Percentiles rank a stretch among this genome's conserved stretches.
These are phyloP conservation scores for Aspergillus vadensis DNA, from an alignment of 2,329 filamentous ascomycete species.

Conservation along the genomic window DNA sequence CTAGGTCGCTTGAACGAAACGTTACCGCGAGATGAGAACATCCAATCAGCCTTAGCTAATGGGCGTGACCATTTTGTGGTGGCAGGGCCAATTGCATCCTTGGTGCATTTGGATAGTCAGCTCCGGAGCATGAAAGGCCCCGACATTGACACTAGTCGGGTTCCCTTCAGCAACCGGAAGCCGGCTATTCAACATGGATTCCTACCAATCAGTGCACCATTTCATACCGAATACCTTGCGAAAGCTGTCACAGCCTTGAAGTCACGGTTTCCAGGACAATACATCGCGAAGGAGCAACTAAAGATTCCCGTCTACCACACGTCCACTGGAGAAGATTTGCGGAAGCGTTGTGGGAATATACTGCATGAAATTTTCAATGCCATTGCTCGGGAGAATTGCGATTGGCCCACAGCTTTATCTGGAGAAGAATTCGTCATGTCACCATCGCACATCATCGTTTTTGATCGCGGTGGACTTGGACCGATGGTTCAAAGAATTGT, in stretches of 20 bases:
- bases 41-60: constrained; percentile 19
- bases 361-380: constrained; percentile 19
- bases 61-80: constrained; percentile 21
- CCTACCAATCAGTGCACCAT: constrained; percentile 46
- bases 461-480: constrained; percentile 23
- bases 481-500: constrained; percentile 16
- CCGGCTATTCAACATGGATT: constrained; percentile 32
- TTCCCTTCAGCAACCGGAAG: constrained; percentile 37
- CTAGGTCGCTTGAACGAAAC: constrained; percentile 11
- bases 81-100: constrained; percentile 19
- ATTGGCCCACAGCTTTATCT: constrained; percentile 22
- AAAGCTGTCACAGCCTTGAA: constrained; percentile 24
- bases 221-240: constrained; percentile 42
- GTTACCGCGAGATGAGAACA: neutral
- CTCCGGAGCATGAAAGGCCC: constrained; percentile 3
- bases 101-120: constrained; percentile 15
- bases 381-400: constrained; percentile 17
- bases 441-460: constrained; percentile 19
- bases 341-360: constrained; percentile 9
- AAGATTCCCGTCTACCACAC: constrained; percentile 38
- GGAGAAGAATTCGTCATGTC: neutral
- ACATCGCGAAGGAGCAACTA: constrained; percentile 17
- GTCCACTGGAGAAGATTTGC: constrained; percentile 32
- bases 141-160: constrained; percentile 20
- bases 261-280: constrained; percentile 15